Conservation (phyloP, 805 yeast genomes). For the Torulaspora microellipsoides region DNA sequence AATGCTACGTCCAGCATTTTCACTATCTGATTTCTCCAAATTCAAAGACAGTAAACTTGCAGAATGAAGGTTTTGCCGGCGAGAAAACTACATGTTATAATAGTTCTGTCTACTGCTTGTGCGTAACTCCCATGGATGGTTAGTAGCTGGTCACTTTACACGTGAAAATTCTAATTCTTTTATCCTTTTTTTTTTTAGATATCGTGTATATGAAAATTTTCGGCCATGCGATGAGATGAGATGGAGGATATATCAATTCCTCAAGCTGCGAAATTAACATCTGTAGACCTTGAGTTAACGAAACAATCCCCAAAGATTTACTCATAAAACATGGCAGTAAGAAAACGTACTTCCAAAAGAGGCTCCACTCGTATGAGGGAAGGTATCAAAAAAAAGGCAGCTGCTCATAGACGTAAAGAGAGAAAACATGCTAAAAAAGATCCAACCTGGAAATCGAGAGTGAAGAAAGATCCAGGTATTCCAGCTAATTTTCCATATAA, state of each 20-base stretch:
- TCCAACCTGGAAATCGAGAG: slow-evolving; percentile 86
- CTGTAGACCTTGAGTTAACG: too few relatives aligned
- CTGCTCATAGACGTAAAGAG: slow-evolving; percentile 86
- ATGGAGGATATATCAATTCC: background rate
- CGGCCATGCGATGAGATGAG: slow-evolving; percentile 21
- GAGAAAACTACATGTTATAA: too few relatives aligned
- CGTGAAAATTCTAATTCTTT: too few relatives aligned
- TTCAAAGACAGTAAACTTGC: slow-evolving; percentile 19
- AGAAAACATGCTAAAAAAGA: slow-evolving; percentile 80
- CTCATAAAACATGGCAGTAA: slow-evolving; percentile 39
- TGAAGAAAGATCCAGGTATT: slow-evolving; percentile 86
- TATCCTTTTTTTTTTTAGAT: too few relatives aligned
- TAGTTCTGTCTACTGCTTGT: too few relatives aligned
- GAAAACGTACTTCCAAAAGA: slow-evolving; percentile 77
- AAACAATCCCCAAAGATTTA: background rate
- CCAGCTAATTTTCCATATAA: slow-evolving; percentile 95
- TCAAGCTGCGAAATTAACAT: too few relatives aligned
- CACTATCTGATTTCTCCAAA: slow-evolving; percentile 31
- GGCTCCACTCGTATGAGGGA: slow-evolving; percentile 89
- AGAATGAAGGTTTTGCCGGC: slow-evolving; percentile 3
- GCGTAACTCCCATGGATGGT: too few relatives aligned
- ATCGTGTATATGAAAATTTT: slow-evolving; percentile 9
- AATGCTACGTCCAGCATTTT: slow-evolving; percentile 22
- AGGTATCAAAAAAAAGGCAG: slow-evolving; percentile 93
- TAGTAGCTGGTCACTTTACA: too few relatives aligned